phyloP scores from a whole-genome alignment of 176 grass and related monocot genomes.

The Poa pratensis region DNA sequence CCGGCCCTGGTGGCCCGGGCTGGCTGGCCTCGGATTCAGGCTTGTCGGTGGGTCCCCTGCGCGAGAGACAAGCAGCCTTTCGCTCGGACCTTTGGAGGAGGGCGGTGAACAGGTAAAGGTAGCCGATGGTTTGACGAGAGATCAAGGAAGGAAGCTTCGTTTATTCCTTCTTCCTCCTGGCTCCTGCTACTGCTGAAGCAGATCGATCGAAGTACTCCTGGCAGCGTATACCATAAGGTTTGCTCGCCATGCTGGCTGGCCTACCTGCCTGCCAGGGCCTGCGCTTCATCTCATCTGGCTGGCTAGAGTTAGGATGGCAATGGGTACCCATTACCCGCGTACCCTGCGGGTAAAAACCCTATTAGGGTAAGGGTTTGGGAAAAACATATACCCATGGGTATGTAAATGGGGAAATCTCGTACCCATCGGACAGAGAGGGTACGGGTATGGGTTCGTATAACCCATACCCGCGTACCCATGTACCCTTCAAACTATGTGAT shows the following conservation, averaged over 20 bases:
- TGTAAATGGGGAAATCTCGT: no score
- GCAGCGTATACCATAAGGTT: slow-evolving; percentile 25
- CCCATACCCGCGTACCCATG: no score
- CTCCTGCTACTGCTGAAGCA: not conserved
- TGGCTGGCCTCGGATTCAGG: slow-evolving; percentile 46
- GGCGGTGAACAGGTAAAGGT: not conserved
- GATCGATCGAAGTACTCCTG: not conserved
- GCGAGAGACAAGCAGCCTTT: slow-evolving; percentile 41
- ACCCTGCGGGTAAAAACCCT: no score
- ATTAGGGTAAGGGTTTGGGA: no score
- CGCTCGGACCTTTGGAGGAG: slow-evolving; percentile 15
- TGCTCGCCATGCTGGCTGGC: not conserved
- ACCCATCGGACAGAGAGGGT: no score
- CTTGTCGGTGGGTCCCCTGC: slow-evolving; percentile 40
- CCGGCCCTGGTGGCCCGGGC: slow-evolving; percentile 1
- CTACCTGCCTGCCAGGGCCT: no score
- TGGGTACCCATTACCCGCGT: no score
- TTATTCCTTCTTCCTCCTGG: slow-evolving; percentile 39
- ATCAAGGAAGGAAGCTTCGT: slow-evolving; percentile 59
- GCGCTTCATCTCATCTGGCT: no score
- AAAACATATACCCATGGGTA: no score
- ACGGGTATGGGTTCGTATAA: no score
- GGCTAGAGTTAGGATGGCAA: not conserved
- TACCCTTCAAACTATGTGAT: no score
- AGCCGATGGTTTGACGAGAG: slow-evolving; percentile 15